Percentiles rank a stretch among this genome's conserved stretches.
Conservation (phyloP, 805 yeast genomes). For the Candida golubevii region DNA sequence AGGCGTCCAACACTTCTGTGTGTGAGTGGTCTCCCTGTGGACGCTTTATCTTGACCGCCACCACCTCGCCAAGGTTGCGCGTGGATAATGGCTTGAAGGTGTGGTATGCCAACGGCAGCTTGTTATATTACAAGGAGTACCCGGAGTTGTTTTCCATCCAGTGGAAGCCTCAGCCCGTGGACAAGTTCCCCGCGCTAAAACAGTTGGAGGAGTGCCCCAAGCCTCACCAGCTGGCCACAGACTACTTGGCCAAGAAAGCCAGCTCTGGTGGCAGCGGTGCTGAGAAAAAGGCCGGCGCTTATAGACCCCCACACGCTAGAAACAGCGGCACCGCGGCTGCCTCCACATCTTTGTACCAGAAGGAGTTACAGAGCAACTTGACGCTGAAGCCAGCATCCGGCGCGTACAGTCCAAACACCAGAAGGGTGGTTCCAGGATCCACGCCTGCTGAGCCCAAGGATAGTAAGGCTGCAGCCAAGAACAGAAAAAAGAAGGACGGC, state of each 20-base stretch:
- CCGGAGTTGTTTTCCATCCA: conserved; percentile 74
- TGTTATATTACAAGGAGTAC: conserved; percentile 74
- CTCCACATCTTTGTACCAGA: conserved; percentile 54
- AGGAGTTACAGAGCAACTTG: conserved; percentile 38
- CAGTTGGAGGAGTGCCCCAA: conserved; percentile 52
- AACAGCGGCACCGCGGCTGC: conserved; percentile 30
- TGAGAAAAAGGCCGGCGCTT: conserved; percentile 73
- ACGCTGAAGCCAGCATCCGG: conserved; percentile 14
- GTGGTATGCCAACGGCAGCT: conserved; percentile 88
- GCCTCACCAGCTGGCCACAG: conserved; percentile 69
- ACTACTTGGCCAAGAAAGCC: conserved; percentile 43
- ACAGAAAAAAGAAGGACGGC: conserved; percentile 70
- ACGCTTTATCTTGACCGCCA: conserved; percentile 86
- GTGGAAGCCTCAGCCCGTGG: conserved; percentile 72
- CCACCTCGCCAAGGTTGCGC: conserved; percentile 93
- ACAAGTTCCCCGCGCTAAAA: conserved; percentile 52
- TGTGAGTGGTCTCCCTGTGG: conserved; percentile 99
- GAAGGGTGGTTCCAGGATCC: conserved; percentile 53
- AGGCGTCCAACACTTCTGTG: conserved; percentile 92
- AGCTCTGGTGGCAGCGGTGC: conserved; percentile 28
- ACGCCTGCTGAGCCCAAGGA: conserved; percentile 41
- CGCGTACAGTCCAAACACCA: conserved; percentile 20
- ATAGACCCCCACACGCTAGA: conserved; percentile 96
- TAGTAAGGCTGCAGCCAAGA: conserved; percentile 64
- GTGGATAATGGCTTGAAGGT: conserved; percentile 93